Evolutionary conservation across 1,284 basidiomycete genomes (phyloP).

Genomic region (Puccinia horiana): DNA sequence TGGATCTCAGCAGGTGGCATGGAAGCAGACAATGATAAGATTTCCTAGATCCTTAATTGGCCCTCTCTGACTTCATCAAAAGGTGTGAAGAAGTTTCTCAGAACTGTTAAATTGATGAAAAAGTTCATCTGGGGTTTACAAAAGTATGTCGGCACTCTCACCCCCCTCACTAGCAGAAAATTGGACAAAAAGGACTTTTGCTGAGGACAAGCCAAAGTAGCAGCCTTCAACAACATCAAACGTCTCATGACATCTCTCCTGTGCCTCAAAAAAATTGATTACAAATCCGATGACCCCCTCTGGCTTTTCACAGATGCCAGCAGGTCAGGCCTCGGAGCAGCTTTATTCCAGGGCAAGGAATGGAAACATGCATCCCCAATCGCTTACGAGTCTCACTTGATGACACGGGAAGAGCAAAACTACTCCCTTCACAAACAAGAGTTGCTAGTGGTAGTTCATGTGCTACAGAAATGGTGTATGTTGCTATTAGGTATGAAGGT

Average conservation of each 20-base stretch:
- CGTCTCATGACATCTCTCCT: constrained; percentile 53
- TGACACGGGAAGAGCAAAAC: constrained; percentile 39
- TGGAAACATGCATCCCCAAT: constrained; percentile 24
- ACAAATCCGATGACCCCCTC: constrained; percentile 52
- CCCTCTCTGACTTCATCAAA: no score
- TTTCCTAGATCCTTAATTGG: no score
- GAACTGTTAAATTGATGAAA: no score
- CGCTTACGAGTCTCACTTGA: constrained; percentile 48
- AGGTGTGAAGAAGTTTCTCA: no score
- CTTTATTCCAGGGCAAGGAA: constrained; percentile 34
- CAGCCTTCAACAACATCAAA: constrained; percentile 60
- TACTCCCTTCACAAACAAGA: background rate
- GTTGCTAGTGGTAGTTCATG: background rate
- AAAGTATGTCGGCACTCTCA: background rate
- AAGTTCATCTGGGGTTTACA: background rate
- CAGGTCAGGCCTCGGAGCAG: constrained; percentile 25
- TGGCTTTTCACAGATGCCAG: constrained; percentile 49
- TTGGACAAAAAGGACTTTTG: no score
- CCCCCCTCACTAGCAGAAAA: no score
- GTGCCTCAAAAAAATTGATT: constrained; percentile 58
- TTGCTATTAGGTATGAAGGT: background rate
- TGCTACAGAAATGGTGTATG: constrained; percentile 17
- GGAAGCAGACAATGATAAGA: no score
- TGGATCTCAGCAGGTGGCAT: no score
- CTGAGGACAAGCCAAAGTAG: constrained; percentile 32